These are phyloP conservation scores for Colletotrichum phormii DNA, from an alignment of 2,329 filamentous ascomycete genomes.

Conservation along the genomic window DNA sequence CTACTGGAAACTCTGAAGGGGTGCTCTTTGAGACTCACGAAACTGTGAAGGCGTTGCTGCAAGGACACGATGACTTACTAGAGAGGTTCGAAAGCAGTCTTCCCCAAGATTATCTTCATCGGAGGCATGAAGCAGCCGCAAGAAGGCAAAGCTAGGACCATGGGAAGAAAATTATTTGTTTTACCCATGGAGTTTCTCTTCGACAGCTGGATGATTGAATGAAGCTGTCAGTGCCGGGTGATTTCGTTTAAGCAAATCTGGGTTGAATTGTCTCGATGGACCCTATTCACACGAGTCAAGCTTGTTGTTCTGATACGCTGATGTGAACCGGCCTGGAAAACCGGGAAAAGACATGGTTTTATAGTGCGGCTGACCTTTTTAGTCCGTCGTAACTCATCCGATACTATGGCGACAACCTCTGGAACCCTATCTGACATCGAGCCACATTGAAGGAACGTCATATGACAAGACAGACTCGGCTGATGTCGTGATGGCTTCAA, in stretches of 20 bases:
- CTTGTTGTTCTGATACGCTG: no score
- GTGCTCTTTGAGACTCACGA: constrained; percentile 11
- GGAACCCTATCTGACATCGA: not conserved
- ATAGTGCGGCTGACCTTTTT: no score
- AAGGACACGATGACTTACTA: constrained; percentile 22
- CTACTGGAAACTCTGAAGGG: not conserved
- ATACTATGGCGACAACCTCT: no score
- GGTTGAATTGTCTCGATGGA: no score
- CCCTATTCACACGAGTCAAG: no score
- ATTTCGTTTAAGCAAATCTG: no score
- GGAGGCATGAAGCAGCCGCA: not conserved
- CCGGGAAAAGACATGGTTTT: no score
- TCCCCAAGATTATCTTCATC: constrained; percentile 14
- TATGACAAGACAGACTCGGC: not conserved
- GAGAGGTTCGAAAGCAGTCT: constrained; percentile 29
- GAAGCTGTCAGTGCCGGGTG: no score
- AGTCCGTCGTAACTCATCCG: no score
- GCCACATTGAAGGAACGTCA: not conserved
- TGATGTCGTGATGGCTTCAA: no score
- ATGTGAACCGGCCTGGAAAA: no score
- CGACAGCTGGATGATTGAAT: no score
- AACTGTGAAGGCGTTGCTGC: constrained; percentile 2
- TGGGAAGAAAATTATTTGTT: not conserved
- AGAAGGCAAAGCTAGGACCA: not conserved
- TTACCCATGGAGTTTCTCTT: not conserved